These are phyloP conservation scores for Nigrospora sphaerica DNA, from an alignment of 2,329 filamentous ascomycete genomes.

Conservation along the genomic window DNA sequence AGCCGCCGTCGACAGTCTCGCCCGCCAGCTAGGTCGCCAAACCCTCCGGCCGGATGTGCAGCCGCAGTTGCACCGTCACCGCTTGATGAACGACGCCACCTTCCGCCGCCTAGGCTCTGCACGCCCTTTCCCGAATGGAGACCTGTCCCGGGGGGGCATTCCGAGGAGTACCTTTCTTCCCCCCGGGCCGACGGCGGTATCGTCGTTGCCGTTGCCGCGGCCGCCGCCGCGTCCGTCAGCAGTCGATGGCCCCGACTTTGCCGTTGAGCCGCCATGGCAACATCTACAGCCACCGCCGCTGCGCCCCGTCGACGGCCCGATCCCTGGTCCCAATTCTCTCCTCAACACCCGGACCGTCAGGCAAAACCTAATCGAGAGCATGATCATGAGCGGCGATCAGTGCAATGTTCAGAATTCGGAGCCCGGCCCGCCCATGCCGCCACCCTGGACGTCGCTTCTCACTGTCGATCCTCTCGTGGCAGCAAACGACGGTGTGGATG, in stretches of 20 bases:
- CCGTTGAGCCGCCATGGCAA: too few species aligned
- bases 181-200: too few species aligned
- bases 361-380: constrained; percentile 14
- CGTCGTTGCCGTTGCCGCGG: too few species aligned
- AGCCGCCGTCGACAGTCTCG: constrained; percentile 9
- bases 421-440: constrained; percentile 7
- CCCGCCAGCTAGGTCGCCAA: constrained; percentile 12
- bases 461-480: neutral
- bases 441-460: constrained; percentile 2
- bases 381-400: constrained; percentile 20
- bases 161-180: too few species aligned
- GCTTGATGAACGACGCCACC: too few species aligned
- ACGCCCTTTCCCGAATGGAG: neutral
- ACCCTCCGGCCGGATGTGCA: neutral
- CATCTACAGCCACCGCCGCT: neutral
- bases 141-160: too few species aligned
- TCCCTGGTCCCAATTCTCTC: constrained; percentile 7
- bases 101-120: neutral
- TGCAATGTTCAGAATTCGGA: constrained; percentile 19
- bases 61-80: too few species aligned
- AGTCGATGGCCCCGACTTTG: too few species aligned
- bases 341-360: constrained; percentile 11
- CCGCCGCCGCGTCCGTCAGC: too few species aligned
- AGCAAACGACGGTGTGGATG: neutral
- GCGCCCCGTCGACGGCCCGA: constrained; percentile 1